Evolutionary conservation across 1,139 yeast species (phyloP).

Genomic region (Yamadazyma oceani): DNA sequence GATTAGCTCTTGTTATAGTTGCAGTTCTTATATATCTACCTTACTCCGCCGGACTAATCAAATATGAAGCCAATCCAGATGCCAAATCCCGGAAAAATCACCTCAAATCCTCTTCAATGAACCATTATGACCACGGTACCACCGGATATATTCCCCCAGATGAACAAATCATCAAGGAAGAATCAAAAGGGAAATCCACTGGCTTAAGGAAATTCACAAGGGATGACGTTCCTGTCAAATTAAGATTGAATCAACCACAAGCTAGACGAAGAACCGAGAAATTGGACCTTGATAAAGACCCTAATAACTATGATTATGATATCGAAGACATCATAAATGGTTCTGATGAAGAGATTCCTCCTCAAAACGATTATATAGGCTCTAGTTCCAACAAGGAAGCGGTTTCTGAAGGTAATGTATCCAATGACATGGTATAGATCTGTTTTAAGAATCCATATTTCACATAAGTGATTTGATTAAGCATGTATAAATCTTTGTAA

Average conservation of each 20-base stretch:
- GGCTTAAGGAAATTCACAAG: slow-evolving; percentile 36
- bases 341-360: slow-evolving; percentile 19
- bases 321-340: slow-evolving; percentile 31
- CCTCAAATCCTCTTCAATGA: too few species aligned
- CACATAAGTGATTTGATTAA: slow-evolving; percentile 25
- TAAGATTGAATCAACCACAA: slow-evolving; percentile 26
- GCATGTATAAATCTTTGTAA: slow-evolving; percentile 14
- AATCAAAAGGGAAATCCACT: slow-evolving; percentile 17
- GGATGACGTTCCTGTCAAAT: slow-evolving; percentile 41
- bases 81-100: too few species aligned
- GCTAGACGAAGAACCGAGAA: slow-evolving; percentile 28
- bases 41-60: slow-evolving; percentile 39
- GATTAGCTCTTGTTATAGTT: slow-evolving; percentile 29
- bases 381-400: background rate
- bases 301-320: slow-evolving; percentile 35
- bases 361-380: too few species aligned
- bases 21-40: slow-evolving; percentile 36
- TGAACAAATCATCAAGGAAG: slow-evolving; percentile 21
- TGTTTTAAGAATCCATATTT: slow-evolving; percentile 26
- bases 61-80: slow-evolving; percentile 8
- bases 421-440: slow-evolving; percentile 8
- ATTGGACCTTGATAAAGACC: slow-evolving; percentile 33
- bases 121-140: slow-evolving; percentile 9
- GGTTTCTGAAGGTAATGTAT: background rate
- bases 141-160: slow-evolving; percentile 45